Base-by-base conservation (phyloP, 495 filamentous ascomycete species). In the Penicillium silybi region DNA sequence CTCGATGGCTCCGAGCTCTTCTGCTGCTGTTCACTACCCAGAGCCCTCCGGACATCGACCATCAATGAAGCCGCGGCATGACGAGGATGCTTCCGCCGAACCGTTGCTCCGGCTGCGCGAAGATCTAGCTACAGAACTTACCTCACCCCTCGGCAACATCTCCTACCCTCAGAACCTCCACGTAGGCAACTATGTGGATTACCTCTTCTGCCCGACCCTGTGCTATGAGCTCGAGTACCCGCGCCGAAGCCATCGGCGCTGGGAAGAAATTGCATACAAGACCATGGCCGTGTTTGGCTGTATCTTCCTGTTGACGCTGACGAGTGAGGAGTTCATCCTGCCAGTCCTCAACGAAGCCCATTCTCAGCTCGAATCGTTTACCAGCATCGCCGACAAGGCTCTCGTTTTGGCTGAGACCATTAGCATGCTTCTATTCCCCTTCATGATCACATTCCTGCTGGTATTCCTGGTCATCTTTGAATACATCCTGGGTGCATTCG, bases 161-260 rank as follows among this genome's bases (percentile, higher is more conserved):
- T 95, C 89, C 0, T 98, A 98, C 65, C 93, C 93, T 1, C 72
- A 86, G 48, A 98, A 98, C 62, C 80, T 98, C 9, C 89, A 89
- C 1, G 71, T 84, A 57, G 56, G 60, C 25, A 98, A 98, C 69
- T 97, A 89, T 63, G 52, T 81, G 27, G 93, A 98, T 70, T 98
- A 85, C 67, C 71, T 96, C 13, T 82, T 91, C 62, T 98, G 93
- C 59, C 93, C 93, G 9, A 98, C 93, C 1, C 79, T 98, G 23
- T 98, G 93, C 73, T 98, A 98, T 68, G 93, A 98, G 70, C 77
- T 98, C 37, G 95, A 97, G 59, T 98, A 97, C 71, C 93, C 93
- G 2, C 85, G 93, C 22, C 92, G 82, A 37, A 69, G 76, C 4
- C 73, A 75, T 7, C 82, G 88, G 23, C 78, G 85, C 54, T 96